Evolutionary conservation across 2,329 filamentous ascomycete species (phyloP).

Genomic region (Bipolaris sorokiniana): DNA sequence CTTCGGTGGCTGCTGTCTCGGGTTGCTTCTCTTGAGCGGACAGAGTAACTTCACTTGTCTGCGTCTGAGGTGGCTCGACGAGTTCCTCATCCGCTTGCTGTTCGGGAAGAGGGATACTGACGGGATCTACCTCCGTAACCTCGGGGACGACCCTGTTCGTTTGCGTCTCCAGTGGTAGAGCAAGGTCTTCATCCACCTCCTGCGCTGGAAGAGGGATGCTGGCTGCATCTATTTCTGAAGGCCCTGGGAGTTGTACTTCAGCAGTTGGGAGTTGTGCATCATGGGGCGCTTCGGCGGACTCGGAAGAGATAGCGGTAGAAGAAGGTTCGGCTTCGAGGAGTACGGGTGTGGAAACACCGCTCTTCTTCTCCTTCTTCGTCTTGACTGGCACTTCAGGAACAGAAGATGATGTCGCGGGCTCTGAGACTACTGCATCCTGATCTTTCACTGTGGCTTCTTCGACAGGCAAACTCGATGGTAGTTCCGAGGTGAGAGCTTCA

Average conservation of each 20-base stretch:
- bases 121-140: neutral
- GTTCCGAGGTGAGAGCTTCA: neutral
- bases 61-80: neutral
- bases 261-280: neutral
- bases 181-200: conserved; percentile 2
- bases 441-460: neutral
- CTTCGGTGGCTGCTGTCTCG: neutral
- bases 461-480: neutral
- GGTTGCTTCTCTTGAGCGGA: neutral
- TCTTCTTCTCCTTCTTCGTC: conserved; percentile 36
- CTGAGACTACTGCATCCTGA: neutral
- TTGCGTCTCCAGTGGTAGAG: neutral
- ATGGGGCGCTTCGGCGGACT: neutral
- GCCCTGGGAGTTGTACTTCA: neutral
- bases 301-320: neutral
- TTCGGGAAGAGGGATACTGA: conserved; percentile 1
- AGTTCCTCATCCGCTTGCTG: conserved; percentile 5
- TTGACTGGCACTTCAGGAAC: conserved; percentile 17
- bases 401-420: neutral
- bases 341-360: conserved; percentile 16
- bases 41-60: neutral
- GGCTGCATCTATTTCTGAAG: neutral
- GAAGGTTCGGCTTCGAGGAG: conserved; percentile 3
- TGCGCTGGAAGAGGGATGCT: conserved; percentile 2
- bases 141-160: neutral